Evolutionary conservation across 2,329 filamentous ascomycete genomes (phyloP).

Genomic region (Arthroderma sp.): DNA sequence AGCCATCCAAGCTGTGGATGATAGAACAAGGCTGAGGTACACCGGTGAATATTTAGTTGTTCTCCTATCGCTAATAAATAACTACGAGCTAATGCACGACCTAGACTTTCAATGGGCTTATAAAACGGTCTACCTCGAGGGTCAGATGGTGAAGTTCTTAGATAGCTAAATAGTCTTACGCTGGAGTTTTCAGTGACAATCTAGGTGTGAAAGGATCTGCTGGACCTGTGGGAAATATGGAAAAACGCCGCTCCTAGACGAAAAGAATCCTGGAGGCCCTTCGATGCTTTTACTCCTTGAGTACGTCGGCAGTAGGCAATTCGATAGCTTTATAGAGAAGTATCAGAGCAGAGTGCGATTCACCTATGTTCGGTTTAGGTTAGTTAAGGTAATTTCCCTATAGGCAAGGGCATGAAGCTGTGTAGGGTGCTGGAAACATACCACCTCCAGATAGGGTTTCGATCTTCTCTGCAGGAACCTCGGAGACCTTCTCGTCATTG

Average conservation of each 20-base stretch:
- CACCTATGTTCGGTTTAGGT: slow-evolving; percentile 25
- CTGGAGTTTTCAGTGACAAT: not conserved
- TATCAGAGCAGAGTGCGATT: slow-evolving; percentile 41
- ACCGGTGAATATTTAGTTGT: too few relatives aligned
- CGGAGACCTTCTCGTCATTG: slow-evolving; percentile 93
- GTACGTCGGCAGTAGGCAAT: slow-evolving; percentile 34
- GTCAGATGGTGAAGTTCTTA: not conserved
- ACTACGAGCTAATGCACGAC: not conserved
- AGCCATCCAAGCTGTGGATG: too few relatives aligned
- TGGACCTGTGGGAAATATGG: not conserved
- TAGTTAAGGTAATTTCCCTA: not conserved
- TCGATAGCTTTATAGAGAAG: slow-evolving; percentile 41
- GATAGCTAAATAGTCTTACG: not conserved
- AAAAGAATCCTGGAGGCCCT: too few relatives aligned
- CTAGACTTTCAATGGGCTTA: not conserved
- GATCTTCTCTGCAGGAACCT: slow-evolving; percentile 85
- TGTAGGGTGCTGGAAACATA: slow-evolving; percentile 26
- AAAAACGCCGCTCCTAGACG: not conserved
- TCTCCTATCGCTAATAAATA: too few relatives aligned
- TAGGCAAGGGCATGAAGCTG: not conserved
- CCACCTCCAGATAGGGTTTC: slow-evolving; percentile 80
- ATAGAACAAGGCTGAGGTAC: too few relatives aligned
- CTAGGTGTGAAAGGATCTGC: not conserved
- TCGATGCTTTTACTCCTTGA: slow-evolving; percentile 17
- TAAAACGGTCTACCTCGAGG: not conserved